Conservation (phyloP, 768 basidiomycete species). For the Peribolospora baueri region DNA sequence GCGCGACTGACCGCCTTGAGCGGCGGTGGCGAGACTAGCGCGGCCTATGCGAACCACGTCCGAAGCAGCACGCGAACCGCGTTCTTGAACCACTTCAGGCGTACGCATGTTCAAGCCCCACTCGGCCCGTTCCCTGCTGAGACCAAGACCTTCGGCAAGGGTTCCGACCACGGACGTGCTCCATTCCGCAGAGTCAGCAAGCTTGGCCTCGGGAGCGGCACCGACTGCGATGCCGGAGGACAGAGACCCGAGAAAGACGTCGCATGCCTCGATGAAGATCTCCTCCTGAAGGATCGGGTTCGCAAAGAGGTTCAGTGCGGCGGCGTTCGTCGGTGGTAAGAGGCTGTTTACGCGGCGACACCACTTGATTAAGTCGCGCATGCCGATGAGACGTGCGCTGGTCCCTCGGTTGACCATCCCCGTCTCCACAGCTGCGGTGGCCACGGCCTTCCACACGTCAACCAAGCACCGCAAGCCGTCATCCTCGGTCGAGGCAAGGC, state of each 20-base stretch:
- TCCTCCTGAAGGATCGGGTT: constrained; percentile 63
- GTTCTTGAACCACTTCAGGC: no score
- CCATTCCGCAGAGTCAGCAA: constrained; percentile 6
- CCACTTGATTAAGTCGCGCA: constrained; percentile 46
- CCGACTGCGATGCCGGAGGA: constrained; percentile 10
- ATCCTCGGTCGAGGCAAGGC: constrained; percentile 24
- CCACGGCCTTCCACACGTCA: constrained; percentile 42
- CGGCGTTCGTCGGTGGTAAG: constrained; percentile 24
- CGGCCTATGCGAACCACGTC: not conserved
- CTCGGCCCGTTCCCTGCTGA: constrained; percentile 17
- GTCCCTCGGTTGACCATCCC: constrained; percentile 9
- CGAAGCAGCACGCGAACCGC: not conserved
- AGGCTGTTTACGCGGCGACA: constrained; percentile 45
- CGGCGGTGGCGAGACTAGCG: constrained; percentile 20
- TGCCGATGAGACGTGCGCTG: constrained; percentile 31
- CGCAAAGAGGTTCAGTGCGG: constrained; percentile 30
- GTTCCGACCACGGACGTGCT: constrained; percentile 24
- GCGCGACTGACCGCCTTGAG: constrained; percentile 22
- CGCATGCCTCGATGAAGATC: constrained; percentile 62
- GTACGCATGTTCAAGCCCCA: no score
- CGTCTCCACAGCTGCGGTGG: constrained; percentile 30
- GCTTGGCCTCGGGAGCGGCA: constrained; percentile 23
- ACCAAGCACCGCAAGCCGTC: constrained; percentile 31
- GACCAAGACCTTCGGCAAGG: constrained; percentile 37
- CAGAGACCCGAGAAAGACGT: constrained; percentile 54